These are phyloP conservation scores for Amanita pseudoporphyria DNA, from an alignment of 768 basidiomycete genomes.

Conservation along the genomic window DNA sequence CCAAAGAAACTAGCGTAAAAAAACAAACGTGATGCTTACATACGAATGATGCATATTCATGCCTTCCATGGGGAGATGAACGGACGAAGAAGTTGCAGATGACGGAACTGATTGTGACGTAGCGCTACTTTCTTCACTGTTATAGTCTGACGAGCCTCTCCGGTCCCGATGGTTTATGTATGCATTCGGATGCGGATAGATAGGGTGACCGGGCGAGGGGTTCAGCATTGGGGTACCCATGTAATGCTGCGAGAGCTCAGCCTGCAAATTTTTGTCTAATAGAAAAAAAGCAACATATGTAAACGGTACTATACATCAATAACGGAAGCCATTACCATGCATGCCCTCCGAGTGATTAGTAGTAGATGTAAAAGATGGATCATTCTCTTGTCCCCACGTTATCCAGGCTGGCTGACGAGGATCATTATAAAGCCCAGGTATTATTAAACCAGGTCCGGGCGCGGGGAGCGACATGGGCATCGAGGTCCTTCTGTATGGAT, in stretches of 20 bases:
- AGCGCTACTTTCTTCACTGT: conserved; percentile 36
- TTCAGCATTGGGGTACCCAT: conserved; percentile 2
- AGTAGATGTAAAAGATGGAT: conserved; percentile 5
- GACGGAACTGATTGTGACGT: conserved; percentile 37
- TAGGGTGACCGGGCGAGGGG: neutral
- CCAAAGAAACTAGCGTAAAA: conserved; percentile 18
- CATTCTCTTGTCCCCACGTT: conserved; percentile 12
- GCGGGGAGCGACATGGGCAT: conserved; percentile 4
- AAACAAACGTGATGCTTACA: conserved; percentile 6
- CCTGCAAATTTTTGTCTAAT: conserved; percentile 10
- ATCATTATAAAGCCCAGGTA: conserved; percentile 11
- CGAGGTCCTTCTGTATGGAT: conserved; percentile 17
- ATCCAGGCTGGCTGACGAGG: conserved; percentile 11
- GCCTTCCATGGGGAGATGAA: conserved; percentile 35
- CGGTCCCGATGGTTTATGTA: conserved; percentile 14
- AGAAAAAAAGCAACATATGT: conserved; percentile 16
- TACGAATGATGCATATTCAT: conserved; percentile 1
- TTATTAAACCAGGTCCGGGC: conserved; percentile 7
- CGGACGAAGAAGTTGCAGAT: conserved; percentile 41
- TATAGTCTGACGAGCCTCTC: conserved; percentile 25
- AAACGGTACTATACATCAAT: conserved; percentile 13
- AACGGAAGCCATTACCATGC: conserved; percentile 10
- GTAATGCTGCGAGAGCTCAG: conserved; percentile 6
- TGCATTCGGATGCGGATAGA: conserved; percentile 4
- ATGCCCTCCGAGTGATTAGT: conserved; percentile 4